Base-by-base conservation (phyloP, 495 filamentous ascomycete genomes). In the Xylaria curta region DNA sequence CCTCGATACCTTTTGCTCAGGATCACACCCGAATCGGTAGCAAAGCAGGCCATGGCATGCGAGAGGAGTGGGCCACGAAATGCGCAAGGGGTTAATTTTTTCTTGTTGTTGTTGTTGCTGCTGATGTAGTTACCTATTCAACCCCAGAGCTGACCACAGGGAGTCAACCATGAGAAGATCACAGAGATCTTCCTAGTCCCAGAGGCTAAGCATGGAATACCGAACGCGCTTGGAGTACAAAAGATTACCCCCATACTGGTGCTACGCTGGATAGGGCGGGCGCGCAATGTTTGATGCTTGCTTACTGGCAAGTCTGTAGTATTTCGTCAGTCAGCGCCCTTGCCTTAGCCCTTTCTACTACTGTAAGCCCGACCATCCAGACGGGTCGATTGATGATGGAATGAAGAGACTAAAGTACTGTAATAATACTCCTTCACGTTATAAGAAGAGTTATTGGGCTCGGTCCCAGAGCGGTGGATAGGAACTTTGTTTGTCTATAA, bases 1-100 rank as follows among this genome's bases (percentile, higher is more conserved):
- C 70, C 68, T 79, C 72, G 66, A 78, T 70, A 72, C 75, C 67
- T 74, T 61, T 61, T 75, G 68, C 70, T 76, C 56, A 79, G 77
- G 77, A 78, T 78, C 74, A 72, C 74, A 79, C 78, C 77, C 77
- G 77, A 79, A 78, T 79, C 77, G 76, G 77, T 76, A 79, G 77
- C 74, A 69, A 79, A 76, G 76, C 74, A 78, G 75, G 72, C 74
- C 28, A 74, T 79, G 76, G 69, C 71, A 72, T 79, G 77, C 71
- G 68, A 79, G 73, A 71, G 73, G 75, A 73, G 77, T 78, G 76
- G 76, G 73, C 67, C 74, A 68, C 49, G 67, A 66, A 72, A 75
- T 58, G 77, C 74, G 76, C 77, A 79, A 79, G 77, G 77, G 74
- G 72, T 58, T 71, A 71, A 74, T 73, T 74, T 60, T 71, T 74